Evolutionary conservation across 768 basidiomycete genomes (phyloP).

Genomic region (Auriculariales sp.): DNA sequence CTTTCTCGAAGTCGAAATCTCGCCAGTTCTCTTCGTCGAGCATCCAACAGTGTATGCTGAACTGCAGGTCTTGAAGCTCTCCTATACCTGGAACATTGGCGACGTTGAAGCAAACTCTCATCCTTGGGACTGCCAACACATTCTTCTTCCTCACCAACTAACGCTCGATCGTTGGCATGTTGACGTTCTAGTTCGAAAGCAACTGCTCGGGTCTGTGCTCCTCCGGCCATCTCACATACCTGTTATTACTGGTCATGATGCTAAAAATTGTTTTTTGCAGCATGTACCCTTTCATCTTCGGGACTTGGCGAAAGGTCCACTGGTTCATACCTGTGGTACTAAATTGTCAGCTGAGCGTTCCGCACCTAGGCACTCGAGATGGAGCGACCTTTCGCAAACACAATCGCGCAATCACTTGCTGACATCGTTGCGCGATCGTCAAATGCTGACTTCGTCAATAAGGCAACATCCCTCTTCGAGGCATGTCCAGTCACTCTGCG

Average conservation of each 20-base stretch:
- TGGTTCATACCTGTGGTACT: constrained; percentile 4
- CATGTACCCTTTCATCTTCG: constrained; percentile 68
- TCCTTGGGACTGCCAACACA: not conserved
- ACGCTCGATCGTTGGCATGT: not conserved
- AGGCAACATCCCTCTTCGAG: not conserved
- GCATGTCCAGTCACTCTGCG: not conserved
- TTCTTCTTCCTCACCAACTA: constrained; percentile 6
- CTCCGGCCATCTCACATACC: not conserved
- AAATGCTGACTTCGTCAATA: constrained; percentile 28
- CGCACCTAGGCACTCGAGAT: constrained; percentile 38
- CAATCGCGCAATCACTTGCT: constrained; percentile 34
- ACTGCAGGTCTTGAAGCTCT: not conserved
- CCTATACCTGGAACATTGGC: not conserved
- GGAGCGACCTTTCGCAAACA: constrained; percentile 34
- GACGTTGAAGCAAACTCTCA: not conserved
- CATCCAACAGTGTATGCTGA: not conserved
- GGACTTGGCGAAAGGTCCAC: constrained; percentile 46
- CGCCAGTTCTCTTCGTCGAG: not conserved
- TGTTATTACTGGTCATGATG: constrained; percentile 6
- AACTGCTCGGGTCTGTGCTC: constrained; percentile 7
- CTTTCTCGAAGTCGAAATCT: not conserved
- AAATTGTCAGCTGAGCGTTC: constrained; percentile 1
- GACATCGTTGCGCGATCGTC: constrained; percentile 39
- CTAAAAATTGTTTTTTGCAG: constrained; percentile 20
- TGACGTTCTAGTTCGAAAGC: not conserved